Evolutionary conservation across 2,329 filamentous ascomycete species (phyloP).

Genomic region (Lecanicillium sp.): DNA sequence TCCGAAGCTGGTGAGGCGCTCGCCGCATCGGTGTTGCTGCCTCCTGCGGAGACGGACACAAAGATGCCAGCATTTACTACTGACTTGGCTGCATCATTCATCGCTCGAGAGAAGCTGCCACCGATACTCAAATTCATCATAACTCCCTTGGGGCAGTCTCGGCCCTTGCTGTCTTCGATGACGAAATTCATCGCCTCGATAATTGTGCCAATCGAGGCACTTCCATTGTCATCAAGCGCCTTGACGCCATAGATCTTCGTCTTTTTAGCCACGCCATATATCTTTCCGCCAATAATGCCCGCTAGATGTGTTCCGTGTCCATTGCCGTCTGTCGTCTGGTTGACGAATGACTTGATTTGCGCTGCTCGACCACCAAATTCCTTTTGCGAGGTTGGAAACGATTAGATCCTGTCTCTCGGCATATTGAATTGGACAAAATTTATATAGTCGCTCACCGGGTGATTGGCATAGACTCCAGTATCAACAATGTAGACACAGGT

Average conservation of each 20-base stretch:
- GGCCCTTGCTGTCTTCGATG: conserved; percentile 18
- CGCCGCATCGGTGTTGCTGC: conserved; percentile 17
- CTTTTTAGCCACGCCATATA: conserved; percentile 33
- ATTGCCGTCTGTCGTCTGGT: conserved; percentile 24
- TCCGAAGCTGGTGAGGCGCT: conserved; percentile 15
- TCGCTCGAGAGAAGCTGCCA: conserved; percentile 28
- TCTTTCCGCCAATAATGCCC: conserved; percentile 29
- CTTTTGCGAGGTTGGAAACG: conserved; percentile 5
- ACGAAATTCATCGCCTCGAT: conserved; percentile 33
- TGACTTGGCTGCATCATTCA: conserved; percentile 38
- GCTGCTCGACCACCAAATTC: conserved; percentile 30
- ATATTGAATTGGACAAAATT: neutral
- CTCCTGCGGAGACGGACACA: conserved; percentile 44
- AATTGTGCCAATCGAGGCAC: conserved; percentile 26
- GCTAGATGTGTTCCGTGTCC: conserved; percentile 35
- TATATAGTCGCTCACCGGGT: neutral
- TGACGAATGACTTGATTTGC: conserved; percentile 14
- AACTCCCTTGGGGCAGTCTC: conserved; percentile 27
- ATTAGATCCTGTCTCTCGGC: neutral
- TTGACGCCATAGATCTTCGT: conserved; percentile 30
- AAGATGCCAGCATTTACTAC: conserved; percentile 36
- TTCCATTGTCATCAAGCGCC: conserved; percentile 29
- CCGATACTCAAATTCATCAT: conserved; percentile 47
- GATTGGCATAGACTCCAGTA: conserved; percentile 1
- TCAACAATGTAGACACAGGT: conserved; percentile 5